Base-by-base conservation (phyloP, 305 asterid species). In the Solanum hybrid region DNA sequence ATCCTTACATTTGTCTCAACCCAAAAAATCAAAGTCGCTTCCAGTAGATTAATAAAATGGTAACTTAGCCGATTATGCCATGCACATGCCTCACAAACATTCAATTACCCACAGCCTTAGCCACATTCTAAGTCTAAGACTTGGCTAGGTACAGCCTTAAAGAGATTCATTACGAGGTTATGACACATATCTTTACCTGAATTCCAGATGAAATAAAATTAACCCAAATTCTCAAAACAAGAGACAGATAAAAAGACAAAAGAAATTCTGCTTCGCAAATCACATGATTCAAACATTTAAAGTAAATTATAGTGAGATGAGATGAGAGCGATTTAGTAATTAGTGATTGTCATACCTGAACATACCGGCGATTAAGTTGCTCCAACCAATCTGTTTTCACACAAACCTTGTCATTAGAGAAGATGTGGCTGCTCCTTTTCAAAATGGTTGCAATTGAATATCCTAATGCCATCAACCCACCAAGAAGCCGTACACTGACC, bases 401-500 rank as follows among this genome's bases (percentile, higher is more conserved):
- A 85, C 94, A 94, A 86, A 96, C 93, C 89, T 92, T 96, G 88
- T 97, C 99, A 91, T 92, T 93, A 78, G 92, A 89, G 92, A 97
- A 96, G 66, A 95, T 94, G 91, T 96, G 98, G 89, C 98, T 97
- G 29, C 95, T 95, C 96, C 99, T 93, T 93, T 97, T 97, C 88
- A 97, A 94, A 94, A 97, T 97, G 88, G 99, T 94, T 81, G 99
- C 99, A 88, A 97, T 97, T 87, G 98, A 95, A 92, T 97, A 97
- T 29, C 99, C 99, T 89, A 97, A 89, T 88, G 99, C 99, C 99
- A 97, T 96, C 91, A 97, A 93, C 77, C 99, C 99, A 91, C 99
- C 99, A 29, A 97, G 99, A 91, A 97, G 99, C 46, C 99, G 99
- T 79, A 97, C 99, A 92, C 98, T 97, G 88, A 97, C 99, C 94